phyloP scores from a whole-genome alignment of 1,284 basidiomycete genomes.

The Cerrena zonata region DNA sequence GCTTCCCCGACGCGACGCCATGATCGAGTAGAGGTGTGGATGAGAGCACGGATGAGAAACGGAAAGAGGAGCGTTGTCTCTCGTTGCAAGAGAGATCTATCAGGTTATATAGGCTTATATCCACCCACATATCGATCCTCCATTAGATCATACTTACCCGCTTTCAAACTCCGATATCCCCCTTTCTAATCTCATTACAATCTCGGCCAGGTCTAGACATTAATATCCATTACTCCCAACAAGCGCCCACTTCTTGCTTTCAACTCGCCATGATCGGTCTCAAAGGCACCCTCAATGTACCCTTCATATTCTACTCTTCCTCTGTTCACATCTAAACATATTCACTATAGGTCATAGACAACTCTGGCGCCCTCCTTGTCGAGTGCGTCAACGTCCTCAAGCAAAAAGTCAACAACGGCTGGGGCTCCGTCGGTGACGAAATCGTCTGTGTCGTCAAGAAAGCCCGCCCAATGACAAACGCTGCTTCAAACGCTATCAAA shows the following conservation, averaged over 20 bases:
- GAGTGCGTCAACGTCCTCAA: constrained; percentile 98
- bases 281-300: constrained; percentile 83
- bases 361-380: constrained; percentile 92
- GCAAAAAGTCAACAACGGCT: constrained; percentile 88
- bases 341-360: constrained; percentile 80
- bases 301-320: constrained; percentile 19
- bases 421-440: constrained; percentile 84
- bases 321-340: not conserved
- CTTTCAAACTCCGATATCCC: constrained; percentile 3
- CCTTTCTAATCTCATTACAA: too few species aligned
- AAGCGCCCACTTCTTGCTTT: not conserved
- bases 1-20: constrained; percentile 64
- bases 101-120: too few species aligned
- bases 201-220: too few species aligned
- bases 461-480: constrained; percentile 75
- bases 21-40: constrained; percentile 7
- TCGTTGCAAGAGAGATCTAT: too few species aligned
- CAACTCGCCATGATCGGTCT: constrained; percentile 76
- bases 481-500: constrained; percentile 59
- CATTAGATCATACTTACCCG: constrained; percentile 1
- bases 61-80: too few species aligned
- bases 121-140: not conserved
- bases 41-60: not conserved
- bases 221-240: too few species aligned
- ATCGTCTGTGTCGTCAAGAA: constrained; percentile 94